phyloP scores from a whole-genome alignment of 805 yeast species.

The Saccharomycopsis schoenii region DNA sequence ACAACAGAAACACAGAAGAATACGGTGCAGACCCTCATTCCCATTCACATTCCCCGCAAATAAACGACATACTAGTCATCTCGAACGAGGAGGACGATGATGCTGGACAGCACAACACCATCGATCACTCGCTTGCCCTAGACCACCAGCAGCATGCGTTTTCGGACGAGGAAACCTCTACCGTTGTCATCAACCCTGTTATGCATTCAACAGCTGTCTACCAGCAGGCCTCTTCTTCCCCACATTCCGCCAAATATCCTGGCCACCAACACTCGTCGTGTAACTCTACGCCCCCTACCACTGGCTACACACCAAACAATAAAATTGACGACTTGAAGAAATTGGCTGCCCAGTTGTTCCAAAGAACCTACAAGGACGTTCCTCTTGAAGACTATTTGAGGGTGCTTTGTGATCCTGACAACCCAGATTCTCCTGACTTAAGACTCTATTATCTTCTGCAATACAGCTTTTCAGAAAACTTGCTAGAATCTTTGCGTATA shows the following conservation, averaged over 20 bases:
- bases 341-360: constrained; percentile 10
- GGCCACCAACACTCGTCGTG: constrained; percentile 8
- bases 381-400: constrained; percentile 18
- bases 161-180: background rate
- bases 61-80: background rate
- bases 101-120: background rate
- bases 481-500: constrained; percentile 42
- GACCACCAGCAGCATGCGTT: background rate
- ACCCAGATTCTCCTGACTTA: constrained; percentile 14
- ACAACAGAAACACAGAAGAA: background rate
- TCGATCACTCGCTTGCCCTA: too few species aligned
- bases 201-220: background rate
- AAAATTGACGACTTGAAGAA: constrained; percentile 9
- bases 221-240: background rate
- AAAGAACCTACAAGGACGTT: constrained; percentile 8
- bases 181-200: background rate
- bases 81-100: background rate
- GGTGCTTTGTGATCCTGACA: constrained; percentile 15
- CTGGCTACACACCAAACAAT: background rate
- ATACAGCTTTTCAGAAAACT: constrained; percentile 10
- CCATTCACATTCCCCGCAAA: background rate
- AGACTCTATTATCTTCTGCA: constrained; percentile 13
- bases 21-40: background rate
- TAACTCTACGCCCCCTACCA: background rate
- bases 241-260: background rate